Evolutionary conservation across 495 filamentous ascomycete genomes (phyloP), one percentile per base, ranked within the genome.

Genomic region (Amphirosellinia nigrospora): DNA sequence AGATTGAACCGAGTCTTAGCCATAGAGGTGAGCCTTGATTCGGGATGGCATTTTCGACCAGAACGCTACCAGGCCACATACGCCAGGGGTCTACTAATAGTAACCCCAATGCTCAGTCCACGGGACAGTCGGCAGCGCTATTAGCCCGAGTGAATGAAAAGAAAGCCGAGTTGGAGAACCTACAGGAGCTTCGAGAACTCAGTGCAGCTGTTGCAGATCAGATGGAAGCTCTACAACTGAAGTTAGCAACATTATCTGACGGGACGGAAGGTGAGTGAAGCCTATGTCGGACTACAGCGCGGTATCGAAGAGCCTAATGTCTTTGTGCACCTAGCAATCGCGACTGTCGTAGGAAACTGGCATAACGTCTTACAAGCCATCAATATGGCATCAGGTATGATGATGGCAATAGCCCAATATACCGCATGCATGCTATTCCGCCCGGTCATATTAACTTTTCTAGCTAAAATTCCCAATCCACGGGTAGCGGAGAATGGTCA

Each of bases 301-400:
- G 28, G 16, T 13, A 19, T 21, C 23, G 38, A 36, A n/a, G 46
- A 70, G 21, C 64, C 68, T 70, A 48, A 70, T 38, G 43, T 38
- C 34, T 26, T 56, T 16, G 38, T 61, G 43, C 38, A 46, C 70
- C 60, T 77, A 96, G 95, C 94, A 73, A 94, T 99, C 76, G 96
- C 96, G 58, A 89, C 90, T 56, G 96, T 99, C 21, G 82, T 99
- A 70, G 88, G 92, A 56, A 99, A 99, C 79, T 99, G 96, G 96
- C 92, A 97, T 74, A 96, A 94, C 78, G 94, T 99, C 63, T 85
- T 99, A 23, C 87, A 92, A 61, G 94, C 94, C 45, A 98, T 99
- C 74, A 92, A 91, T 76, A 96, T 99, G 90, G 94, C 96, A 68
- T 97, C 94, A 63, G 88, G 96, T 99, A 89, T 78, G 92, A 80